Percentiles rank a stretch among this genome's conserved stretches.
These are phyloP conservation scores for Escovopsis sp. DNA, from an alignment of 2,329 filamentous ascomycete species.

Conservation along the genomic window DNA sequence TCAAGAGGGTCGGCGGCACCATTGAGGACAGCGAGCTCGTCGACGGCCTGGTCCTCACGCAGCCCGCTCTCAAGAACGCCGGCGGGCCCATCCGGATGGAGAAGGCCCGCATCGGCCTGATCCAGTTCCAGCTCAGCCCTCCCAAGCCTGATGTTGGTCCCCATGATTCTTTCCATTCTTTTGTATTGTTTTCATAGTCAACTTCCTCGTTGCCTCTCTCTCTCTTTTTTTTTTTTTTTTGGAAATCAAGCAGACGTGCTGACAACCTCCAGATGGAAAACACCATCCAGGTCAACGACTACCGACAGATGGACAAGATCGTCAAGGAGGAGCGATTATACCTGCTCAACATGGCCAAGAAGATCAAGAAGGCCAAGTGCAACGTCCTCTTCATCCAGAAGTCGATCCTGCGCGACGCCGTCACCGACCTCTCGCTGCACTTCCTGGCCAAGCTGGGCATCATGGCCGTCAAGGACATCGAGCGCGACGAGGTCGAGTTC, in stretches of 20 bases:
- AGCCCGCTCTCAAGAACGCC: constrained; percentile 84
- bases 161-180: neutral
- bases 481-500: constrained; percentile 97
- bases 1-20: constrained; percentile 95
- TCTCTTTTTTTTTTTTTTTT: too few relatives aligned
- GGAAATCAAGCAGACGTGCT: constrained; percentile 5
- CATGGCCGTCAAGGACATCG: constrained; percentile 90
- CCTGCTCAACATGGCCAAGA: constrained; percentile 97
- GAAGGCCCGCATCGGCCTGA: constrained; percentile 91
- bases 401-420: constrained; percentile 90
- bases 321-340: constrained; percentile 98
- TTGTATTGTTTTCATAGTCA: too few relatives aligned
- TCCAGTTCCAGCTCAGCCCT: constrained; percentile 96
- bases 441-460: constrained; percentile 97
- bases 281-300: constrained; percentile 97
- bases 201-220: neutral
- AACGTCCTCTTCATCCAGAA: constrained; percentile 98
- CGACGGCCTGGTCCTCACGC: constrained; percentile 82
- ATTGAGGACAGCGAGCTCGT: constrained; percentile 98
- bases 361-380: constrained; percentile 99
- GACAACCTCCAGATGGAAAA: constrained; percentile 69
- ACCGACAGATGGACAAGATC: constrained; percentile 99
- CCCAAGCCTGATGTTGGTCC: constrained; percentile 79
- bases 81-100: constrained; percentile 86
- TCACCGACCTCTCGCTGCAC: constrained; percentile 94